phyloP scores from a whole-genome alignment of 305 asterid genomes.

The Andrographis paniculata region DNA sequence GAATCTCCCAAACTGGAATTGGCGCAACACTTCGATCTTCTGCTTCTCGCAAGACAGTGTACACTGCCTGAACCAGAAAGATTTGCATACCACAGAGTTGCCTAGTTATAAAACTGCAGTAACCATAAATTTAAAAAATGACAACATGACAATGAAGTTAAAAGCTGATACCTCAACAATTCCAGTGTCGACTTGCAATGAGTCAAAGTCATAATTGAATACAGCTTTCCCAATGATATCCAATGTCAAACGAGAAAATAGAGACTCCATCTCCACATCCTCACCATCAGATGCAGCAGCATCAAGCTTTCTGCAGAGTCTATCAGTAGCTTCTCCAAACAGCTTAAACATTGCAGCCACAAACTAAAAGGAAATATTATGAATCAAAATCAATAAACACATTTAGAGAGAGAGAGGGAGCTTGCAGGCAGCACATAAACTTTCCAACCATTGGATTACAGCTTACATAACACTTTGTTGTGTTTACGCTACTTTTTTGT shows the following conservation, averaged over 20 bases:
- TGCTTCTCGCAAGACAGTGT: conserved; percentile 88
- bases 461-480: conserved; percentile 7
- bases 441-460: neutral
- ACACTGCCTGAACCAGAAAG: conserved; percentile 71
- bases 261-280: conserved; percentile 98
- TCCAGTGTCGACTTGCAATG: conserved; percentile 78
- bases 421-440: neutral
- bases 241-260: conserved; percentile 88
- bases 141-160: conserved; percentile 12
- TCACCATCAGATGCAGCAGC: conserved; percentile 88
- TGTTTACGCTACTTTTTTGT: no score
- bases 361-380: conserved; percentile 40
- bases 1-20: conserved; percentile 89
- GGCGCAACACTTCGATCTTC: no score
- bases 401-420: conserved; percentile 3
- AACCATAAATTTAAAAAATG: conserved; percentile 10
- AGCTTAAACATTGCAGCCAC: conserved; percentile 84
- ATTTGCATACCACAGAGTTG: conserved; percentile 10
- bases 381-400: conserved; percentile 16
- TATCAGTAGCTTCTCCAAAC: conserved; percentile 87
- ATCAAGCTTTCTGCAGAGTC: conserved; percentile 80
- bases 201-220: conserved; percentile 93
- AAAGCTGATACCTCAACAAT: conserved; percentile 66
- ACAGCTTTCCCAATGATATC: conserved; percentile 98
- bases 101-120: conserved; percentile 5